Percentiles rank a stretch among this genome's conserved stretches.
Evolutionary conservation across 257 asterid species (phyloP).

Genomic region (Thymus mandschuricus): DNA sequence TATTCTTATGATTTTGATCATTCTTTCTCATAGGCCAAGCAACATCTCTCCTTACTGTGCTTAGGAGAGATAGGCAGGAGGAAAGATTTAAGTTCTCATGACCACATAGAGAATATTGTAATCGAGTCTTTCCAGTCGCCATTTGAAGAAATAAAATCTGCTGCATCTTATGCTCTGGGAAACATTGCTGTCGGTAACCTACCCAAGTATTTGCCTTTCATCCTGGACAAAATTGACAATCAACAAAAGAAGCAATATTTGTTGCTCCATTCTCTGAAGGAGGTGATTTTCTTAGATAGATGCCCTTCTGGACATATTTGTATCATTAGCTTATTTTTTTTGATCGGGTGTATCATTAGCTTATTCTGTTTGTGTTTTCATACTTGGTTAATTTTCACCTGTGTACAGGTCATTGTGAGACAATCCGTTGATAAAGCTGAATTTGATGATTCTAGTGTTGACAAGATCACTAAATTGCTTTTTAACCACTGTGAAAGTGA

Average conservation of each 20-base stretch:
- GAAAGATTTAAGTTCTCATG: conserved; percentile 89
- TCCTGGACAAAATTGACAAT: conserved; percentile 93
- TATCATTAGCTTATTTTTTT: neutral
- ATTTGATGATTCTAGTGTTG: conserved; percentile 92
- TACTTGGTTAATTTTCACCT: conserved; percentile 19
- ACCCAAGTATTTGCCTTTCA: conserved; percentile 88
- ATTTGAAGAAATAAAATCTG: conserved; percentile 97
- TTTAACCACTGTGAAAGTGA: conserved; percentile 99
- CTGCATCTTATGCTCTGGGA: conserved; percentile 99
- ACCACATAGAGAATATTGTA: conserved; percentile 82
- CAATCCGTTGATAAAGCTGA: conserved; percentile 98
- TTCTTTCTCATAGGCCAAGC: conserved; percentile 68
- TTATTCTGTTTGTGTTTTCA: conserved; percentile 10
- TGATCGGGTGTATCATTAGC: neutral
- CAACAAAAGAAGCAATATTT: conserved; percentile 99
- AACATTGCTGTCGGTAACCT: conserved; percentile 98
- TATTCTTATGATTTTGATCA: conserved; percentile 21
- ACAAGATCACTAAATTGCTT: conserved; percentile 82
- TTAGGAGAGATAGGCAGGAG: conserved; percentile 99
- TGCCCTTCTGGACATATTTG: conserved; percentile 18
- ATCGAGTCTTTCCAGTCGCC: conserved; percentile 97
- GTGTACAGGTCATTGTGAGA: conserved; percentile 87
- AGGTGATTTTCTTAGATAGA: conserved; percentile 49
- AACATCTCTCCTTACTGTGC: conserved; percentile 92
- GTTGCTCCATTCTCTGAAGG: conserved; percentile 95